Percentiles rank a stretch among this genome's conserved stretches.
These are phyloP conservation scores for Cadophora sp. DNA, from an alignment of 2,329 filamentous ascomycete species.

Conservation along the genomic window DNA sequence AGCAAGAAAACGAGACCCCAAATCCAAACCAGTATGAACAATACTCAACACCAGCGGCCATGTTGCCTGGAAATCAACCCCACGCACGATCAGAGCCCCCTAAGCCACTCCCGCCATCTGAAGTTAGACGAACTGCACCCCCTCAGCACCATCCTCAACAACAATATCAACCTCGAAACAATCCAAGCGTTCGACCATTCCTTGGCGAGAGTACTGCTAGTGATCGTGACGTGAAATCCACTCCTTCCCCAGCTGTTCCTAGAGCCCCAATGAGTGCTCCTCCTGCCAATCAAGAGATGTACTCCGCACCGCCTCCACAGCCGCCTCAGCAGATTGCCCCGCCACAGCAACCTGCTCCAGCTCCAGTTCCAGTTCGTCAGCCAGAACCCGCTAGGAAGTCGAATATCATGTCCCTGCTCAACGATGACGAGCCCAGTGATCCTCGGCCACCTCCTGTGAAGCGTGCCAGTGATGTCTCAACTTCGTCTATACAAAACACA, in stretches of 20 bases:
- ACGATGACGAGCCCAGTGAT: conserved; percentile 57
- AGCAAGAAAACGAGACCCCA: conserved; percentile 44
- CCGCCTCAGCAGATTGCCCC: conserved; percentile 23
- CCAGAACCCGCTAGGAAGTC: conserved; percentile 63
- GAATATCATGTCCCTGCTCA: conserved; percentile 67
- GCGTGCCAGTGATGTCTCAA: conserved; percentile 38
- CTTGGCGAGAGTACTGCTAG: conserved; percentile 36
- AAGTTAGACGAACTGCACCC: conserved; percentile 37
- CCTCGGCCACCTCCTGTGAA: conserved; percentile 46
- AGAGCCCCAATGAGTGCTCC: conserved; percentile 40
- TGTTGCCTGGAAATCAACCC: conserved; percentile 33
- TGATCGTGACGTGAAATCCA: conserved; percentile 37
- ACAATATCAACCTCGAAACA: conserved; percentile 40
- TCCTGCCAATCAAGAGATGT: conserved; percentile 38
- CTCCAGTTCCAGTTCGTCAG: conserved; percentile 50
- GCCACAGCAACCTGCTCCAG: conserved; percentile 40
- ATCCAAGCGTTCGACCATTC: conserved; percentile 36
- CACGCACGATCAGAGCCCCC: conserved; percentile 39
- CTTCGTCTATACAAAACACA: conserved; percentile 33
- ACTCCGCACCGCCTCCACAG: conserved; percentile 34
- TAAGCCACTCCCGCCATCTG: conserved; percentile 27
- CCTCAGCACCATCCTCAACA: conserved; percentile 40
- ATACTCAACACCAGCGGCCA: conserved; percentile 36
- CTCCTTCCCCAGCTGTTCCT: conserved; percentile 38
- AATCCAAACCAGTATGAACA: conserved; percentile 47